Evolutionary conservation across 768 basidiomycete genomes (phyloP).

Genomic region (Cystobasidium ongulense): DNA sequence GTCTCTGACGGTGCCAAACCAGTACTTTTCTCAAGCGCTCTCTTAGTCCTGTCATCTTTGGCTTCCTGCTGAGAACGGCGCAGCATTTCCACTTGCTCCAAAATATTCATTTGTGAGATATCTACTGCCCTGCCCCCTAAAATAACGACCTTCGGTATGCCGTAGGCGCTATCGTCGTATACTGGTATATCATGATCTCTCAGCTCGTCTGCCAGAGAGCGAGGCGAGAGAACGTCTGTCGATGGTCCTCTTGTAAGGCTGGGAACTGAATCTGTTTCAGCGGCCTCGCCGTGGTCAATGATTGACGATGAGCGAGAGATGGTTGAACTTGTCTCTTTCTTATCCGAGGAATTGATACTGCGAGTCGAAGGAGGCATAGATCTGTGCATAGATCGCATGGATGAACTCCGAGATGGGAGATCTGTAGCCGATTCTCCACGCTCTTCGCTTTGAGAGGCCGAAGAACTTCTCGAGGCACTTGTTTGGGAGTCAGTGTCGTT

Average conservation of each 20-base stretch:
- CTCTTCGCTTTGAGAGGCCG: not conserved
- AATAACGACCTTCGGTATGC: slow-evolving; percentile 8
- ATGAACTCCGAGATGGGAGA: not conserved
- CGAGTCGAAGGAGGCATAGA: not conserved
- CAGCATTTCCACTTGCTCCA: slow-evolving; percentile 23
- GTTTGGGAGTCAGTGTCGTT: not conserved
- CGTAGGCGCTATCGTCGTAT: not conserved
- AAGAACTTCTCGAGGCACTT: not conserved
- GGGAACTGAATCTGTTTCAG: not conserved
- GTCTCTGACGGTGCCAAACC: not conserved
- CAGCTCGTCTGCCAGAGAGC: not conserved
- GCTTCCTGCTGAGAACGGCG: not conserved
- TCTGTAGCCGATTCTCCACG: not conserved
- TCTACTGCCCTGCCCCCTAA: not conserved
- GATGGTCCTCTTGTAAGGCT: not conserved
- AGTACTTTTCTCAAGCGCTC: not conserved
- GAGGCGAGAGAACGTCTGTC: not conserved
- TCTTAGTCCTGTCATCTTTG: not conserved
- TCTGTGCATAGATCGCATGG: not conserved
- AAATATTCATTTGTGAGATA: slow-evolving; percentile 15
- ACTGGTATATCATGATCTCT: not conserved
- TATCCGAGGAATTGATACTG: not conserved
- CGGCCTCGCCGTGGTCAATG: not conserved
- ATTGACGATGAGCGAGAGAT: not conserved
- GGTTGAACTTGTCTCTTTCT: not conserved